Evolutionary conservation across 371 early-diverging fungal species (phyloP), one percentile per base, ranked within the genome.

Genomic region (Mortierella sp.): DNA sequence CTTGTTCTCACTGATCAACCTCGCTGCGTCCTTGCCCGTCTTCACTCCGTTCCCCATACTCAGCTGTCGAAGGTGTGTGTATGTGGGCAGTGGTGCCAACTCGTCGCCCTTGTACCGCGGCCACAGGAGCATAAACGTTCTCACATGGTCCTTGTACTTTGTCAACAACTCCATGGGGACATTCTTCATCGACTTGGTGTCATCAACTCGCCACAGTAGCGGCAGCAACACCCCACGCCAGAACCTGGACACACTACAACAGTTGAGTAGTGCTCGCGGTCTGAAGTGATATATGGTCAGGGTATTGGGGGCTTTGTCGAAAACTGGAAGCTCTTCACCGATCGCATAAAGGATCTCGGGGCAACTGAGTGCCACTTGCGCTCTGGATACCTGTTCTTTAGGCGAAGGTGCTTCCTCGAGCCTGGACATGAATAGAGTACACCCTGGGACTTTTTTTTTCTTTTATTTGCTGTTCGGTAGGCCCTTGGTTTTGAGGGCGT

Each of bases 171-270:
- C 28, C 19, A 3, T 30, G 23, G 60, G 51, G 9, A 50, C 42
- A 16, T 2, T 31, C 7, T 23, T 24, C 42, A 42, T 51, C 12
- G 10, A 3, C 3, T 14, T 3, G 3, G 60, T 2, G 9, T 59
- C 51, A 42, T 50, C 19, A 16, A 28, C 60, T n/a, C 28, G 51
- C 60, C 60, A 59, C 9, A 49, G 1, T 8, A 59, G 39, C 0
- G 60, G 60, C 38, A 50, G 23, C 7, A 59, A 26, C 18, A 51
- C 28, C 14, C 50, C n/a, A 27, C 51, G 51, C 60, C 60, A 59
- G 42, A 51, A 42, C n/a, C 50, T 59, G 12, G 60, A 59, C 51
- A 59, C 60, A 27, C 21, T 50, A 23, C 51, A 41, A 23, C 49
- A 49, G 13, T 18, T 18, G 14, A 49, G 48, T 13, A 49, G 13